Evolutionary conservation across 2,329 filamentous ascomycete species (phyloP), one percentile per base, ranked within the genome.

Genomic region (Ophiostoma piceae): DNA sequence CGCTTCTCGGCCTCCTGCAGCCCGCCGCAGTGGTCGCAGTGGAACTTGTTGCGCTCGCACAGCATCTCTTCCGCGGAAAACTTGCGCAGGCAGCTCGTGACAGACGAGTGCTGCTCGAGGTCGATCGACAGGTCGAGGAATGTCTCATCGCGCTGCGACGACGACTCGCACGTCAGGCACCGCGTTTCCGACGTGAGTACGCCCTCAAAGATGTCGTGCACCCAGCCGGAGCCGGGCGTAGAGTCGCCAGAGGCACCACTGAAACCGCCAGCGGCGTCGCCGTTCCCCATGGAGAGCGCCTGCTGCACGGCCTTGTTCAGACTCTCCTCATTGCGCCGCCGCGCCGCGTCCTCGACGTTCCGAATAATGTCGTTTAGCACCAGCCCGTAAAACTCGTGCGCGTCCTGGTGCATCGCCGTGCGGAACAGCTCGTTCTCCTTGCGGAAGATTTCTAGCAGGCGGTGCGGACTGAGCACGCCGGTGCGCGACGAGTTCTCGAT

Each of bases 61-160:
- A 99, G 85, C 92, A 98, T 97, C 79, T 99, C 95, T 76, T 98
- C 95, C 65, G 95, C 93, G 0, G 95, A 99, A 76, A 99, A 99
- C 76, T 97, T 97, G 71, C 92, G 87, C 73, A 99, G 81, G 78
- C 95, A 99, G 35, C 95, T 94, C 2, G 95, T 98, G 3, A 99
- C 95, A 0, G 95, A 99, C 0, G 94, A 94, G 78, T 98, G 90
- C 74, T 97, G 93, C 74, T 97, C 93, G 14, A 99, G 82, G 79
- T 99, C 95, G 69, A 99, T 97, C 0, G 95, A 98, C 26, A 99
- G 82, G 79, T 99, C 95, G 67, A 99, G 82, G 77, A 99, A 99
- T 0, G 93, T 92, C 80, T 99, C 95, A 77, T 99, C 94, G 77
- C 95, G 85, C 77, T 97, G 93, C 5, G 95, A 99, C 35, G 92